These are phyloP conservation scores for Dillenia turbinata DNA, from an alignment of 164 flowering plant species.

Conservation along the genomic window DNA sequence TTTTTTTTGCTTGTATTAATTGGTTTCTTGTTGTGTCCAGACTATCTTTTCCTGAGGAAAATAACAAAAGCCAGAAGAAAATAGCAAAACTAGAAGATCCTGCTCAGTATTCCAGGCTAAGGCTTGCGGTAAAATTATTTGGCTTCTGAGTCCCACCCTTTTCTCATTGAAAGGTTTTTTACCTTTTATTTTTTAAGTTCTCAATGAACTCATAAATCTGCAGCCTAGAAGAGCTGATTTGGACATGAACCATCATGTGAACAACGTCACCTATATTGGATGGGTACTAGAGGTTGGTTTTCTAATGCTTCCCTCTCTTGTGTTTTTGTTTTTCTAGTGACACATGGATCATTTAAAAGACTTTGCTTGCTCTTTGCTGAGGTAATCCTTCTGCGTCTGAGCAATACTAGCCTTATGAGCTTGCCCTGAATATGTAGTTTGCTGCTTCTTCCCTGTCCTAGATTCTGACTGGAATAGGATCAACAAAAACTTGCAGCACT, in stretches of 20 bases:
- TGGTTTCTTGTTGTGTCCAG: constrained; percentile 23
- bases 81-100: constrained; percentile 80
- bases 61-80: constrained; percentile 58
- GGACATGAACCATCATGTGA: constrained; percentile 98
- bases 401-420: no score
- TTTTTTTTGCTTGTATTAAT: not conserved
- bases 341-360: no score
- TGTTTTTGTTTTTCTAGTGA: not conserved
- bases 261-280: constrained; percentile 94
- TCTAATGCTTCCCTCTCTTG: not conserved
- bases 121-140: constrained; percentile 54
- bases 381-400: no score
- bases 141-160: not conserved
- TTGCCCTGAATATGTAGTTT: no score
- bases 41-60: constrained; percentile 72
- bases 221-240: constrained; percentile 97
- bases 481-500: no score
- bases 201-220: constrained; percentile 18
- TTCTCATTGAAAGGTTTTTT: not conserved
- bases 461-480: no score
- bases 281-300: constrained; percentile 91
- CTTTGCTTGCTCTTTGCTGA: no score
- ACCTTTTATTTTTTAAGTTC: constrained; percentile 1
- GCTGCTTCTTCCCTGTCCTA: no score
- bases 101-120: constrained; percentile 44